Percentiles rank a stretch among this genome's conserved stretches.
Evolutionary conservation across 768 basidiomycete genomes (phyloP).

Genomic region (Termitomyces heimii): DNA sequence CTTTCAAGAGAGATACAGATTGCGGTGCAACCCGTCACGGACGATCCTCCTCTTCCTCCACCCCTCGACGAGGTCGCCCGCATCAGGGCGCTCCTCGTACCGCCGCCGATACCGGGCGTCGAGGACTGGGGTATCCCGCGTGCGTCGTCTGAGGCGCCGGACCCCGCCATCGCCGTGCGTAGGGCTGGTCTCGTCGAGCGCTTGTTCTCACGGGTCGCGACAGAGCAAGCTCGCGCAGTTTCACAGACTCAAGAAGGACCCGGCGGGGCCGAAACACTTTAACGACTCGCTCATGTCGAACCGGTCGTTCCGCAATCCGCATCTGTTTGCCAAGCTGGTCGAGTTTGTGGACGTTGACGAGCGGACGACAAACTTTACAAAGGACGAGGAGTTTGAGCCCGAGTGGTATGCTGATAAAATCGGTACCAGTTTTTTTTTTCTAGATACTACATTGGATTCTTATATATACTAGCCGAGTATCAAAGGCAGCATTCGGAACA

Average conservation of each 20-base stretch:
- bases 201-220: neutral
- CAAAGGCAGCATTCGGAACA: slow-evolving; percentile 65
- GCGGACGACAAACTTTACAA: slow-evolving; percentile 76
- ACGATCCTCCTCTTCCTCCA: too few species aligned
- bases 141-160: slow-evolving; percentile 44
- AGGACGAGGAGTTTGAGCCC: slow-evolving; percentile 44
- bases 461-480: slow-evolving; percentile 48
- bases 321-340: slow-evolving; percentile 92
- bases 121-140: slow-evolving; percentile 78
- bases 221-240: slow-evolving; percentile 84
- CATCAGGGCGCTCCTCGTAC: slow-evolving; percentile 52
- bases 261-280: slow-evolving; percentile 73
- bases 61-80: slow-evolving; percentile 43
- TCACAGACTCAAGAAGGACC: slow-evolving; percentile 59
- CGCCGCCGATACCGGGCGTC: slow-evolving; percentile 58
- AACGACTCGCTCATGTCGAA: slow-evolving; percentile 94
- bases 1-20: slow-evolving; percentile 31
- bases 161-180: slow-evolving; percentile 58
- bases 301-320: slow-evolving; percentile 92
- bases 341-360: slow-evolving; percentile 93
- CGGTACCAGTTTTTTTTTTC: slow-evolving; percentile 36
- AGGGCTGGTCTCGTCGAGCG: neutral
- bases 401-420: slow-evolving; percentile 78
- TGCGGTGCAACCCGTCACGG: too few species aligned
- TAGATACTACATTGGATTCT: neutral